These are phyloP conservation scores for Lathyrus oleraceus DNA, from an alignment of 306 rosid species.

Conservation along the genomic window DNA sequence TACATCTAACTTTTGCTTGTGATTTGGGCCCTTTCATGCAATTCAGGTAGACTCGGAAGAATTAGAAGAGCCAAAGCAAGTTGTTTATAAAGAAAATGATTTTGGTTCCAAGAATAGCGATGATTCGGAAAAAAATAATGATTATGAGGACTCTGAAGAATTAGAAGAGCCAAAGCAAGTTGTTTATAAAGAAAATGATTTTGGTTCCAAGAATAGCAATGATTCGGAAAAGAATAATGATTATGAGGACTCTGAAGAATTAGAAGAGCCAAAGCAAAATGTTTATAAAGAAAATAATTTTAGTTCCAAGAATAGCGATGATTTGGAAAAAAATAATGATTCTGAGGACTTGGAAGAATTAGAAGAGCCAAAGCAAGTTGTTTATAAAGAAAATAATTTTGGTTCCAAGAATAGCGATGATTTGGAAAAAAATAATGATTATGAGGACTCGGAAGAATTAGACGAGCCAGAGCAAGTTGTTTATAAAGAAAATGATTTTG, in stretches of 20 bases:
- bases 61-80: slow-evolving; percentile 71
- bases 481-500: too few species aligned
- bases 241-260: slow-evolving; percentile 44
- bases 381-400: neutral
- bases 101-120: neutral
- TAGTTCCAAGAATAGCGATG: too few species aligned
- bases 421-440: slow-evolving; percentile 31
- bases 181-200: too few species aligned
- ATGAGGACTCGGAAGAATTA: slow-evolving; percentile 56
- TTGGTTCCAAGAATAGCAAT: slow-evolving; percentile 13
- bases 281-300: too few species aligned
- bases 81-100: slow-evolving; percentile 39
- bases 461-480: slow-evolving; percentile 75
- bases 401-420: slow-evolving; percentile 11
- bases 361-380: neutral
- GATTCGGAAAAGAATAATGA: slow-evolving; percentile 33
- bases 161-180: neutral
- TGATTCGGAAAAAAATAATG: neutral
- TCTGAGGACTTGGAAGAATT: too few species aligned
- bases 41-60: slow-evolving; percentile 61
- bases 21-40: slow-evolving; percentile 4
- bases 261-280: too few species aligned
- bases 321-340: neutral
- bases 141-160: too few species aligned
- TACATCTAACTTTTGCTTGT: slow-evolving; percentile 6